Evolutionary conservation across 768 basidiomycete species (phyloP).

Genomic region (Boletus rufocinnamomeus): DNA sequence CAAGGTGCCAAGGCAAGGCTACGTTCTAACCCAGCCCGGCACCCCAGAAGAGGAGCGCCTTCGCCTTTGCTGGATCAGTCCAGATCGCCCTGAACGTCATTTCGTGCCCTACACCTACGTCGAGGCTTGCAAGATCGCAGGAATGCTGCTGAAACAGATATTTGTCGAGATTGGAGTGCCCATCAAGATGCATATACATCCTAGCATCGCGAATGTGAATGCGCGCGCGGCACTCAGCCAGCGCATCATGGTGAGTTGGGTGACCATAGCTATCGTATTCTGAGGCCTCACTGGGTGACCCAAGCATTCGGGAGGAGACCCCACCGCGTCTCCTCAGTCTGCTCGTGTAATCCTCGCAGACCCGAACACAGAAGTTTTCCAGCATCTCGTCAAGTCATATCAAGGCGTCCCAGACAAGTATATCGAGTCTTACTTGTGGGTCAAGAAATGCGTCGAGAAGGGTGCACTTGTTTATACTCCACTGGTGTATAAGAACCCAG

Average conservation of each 20-base stretch:
- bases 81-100: slow-evolving; percentile 70
- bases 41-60: slow-evolving; percentile 76
- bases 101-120: slow-evolving; percentile 83
- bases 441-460: slow-evolving; percentile 79
- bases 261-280: slow-evolving; percentile 5
- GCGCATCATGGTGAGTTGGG: slow-evolving; percentile 62
- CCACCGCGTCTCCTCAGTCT: slow-evolving; percentile 64
- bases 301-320: slow-evolving; percentile 82
- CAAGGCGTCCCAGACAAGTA: slow-evolving; percentile 72
- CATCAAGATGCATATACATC: slow-evolving; percentile 78
- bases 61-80: slow-evolving; percentile 67
- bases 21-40: slow-evolving; percentile 66
- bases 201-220: slow-evolving; percentile 78
- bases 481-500: slow-evolving; percentile 80
- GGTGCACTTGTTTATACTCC: slow-evolving; percentile 68
- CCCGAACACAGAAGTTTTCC: slow-evolving; percentile 75
- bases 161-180: slow-evolving; percentile 66
- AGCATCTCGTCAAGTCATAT: slow-evolving; percentile 69
- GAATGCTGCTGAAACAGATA: slow-evolving; percentile 72
- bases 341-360: slow-evolving; percentile 81
- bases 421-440: slow-evolving; percentile 81
- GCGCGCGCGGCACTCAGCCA: slow-evolving; percentile 64
- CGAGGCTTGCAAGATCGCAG: slow-evolving; percentile 81
- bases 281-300: slow-evolving; percentile 1
- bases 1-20: slow-evolving; percentile 78